Base-by-base conservation (phyloP, 176 grass and related monocot species). In the Eragrostis curvula region DNA sequence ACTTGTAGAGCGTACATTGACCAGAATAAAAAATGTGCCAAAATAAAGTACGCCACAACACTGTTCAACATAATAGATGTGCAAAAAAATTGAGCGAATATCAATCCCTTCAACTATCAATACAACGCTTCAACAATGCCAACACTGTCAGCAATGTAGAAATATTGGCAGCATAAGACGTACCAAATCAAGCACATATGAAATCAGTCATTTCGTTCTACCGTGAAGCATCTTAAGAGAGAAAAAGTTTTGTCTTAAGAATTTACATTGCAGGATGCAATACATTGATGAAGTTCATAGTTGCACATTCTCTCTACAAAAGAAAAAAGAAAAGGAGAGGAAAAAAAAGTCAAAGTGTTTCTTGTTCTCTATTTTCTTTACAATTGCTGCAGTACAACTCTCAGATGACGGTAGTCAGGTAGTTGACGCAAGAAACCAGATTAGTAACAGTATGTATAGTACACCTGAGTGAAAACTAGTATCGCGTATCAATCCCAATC, bases 351-450 rank as follows among this genome's bases (percentile, higher is more conserved):
- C n/a, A 28, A 43, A 46, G 59, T 69, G 58, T 69, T 83, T 73
- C 79, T 55, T 29, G 51, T 66, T 83, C 61, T 79, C 73, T 90
- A 83, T 78, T 86, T 78, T 83, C 88, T 86, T 86, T 86, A 90
- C 88, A 90, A 40, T 79, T 74, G 84, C 57, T 90, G 51, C 74
- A 86, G 61, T 80, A 66, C 48, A 57, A 30, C 63, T 30, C 55
- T 71, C 45, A 77, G 83, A 72, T 85, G 39, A 36, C 70, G 53
- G 42, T 51, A 72, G 78, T 85, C 83, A 77, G 79, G 43, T 79
- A 53, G 88, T 68, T 43, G 73, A 74, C 30, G 21, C 43, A 62
- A 73, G 43, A 86, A 82, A 83, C 59, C 88, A 90, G 60, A 86
- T 90, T 79, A 90, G 74, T 83, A 49, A 32, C 27, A 27, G 58